A percentile compares a stretch with the other conserved stretches of the same genome.
Conservation (phyloP, 2,329 filamentous ascomycete genomes). For the Onygenales sp. region DNA sequence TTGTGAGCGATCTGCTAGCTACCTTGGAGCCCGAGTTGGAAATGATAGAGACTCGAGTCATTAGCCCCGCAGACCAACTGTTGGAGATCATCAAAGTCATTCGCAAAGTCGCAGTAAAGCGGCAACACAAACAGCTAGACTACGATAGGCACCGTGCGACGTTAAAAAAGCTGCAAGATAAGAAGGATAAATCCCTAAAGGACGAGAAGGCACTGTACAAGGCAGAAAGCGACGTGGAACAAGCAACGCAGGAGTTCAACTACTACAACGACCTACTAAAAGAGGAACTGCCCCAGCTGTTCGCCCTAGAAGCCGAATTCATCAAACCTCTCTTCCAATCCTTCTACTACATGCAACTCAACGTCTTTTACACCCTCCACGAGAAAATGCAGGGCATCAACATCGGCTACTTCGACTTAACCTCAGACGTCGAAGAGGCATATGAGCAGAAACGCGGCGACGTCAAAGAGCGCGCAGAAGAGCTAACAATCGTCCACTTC, state of each 20-base stretch:
- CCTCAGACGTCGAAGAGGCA: conserved; percentile 80
- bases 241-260: conserved; percentile 90
- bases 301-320: conserved; percentile 81
- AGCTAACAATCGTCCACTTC: conserved; percentile 77
- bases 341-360: conserved; percentile 99
- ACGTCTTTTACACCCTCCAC: conserved; percentile 97
- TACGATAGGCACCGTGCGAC: conserved; percentile 77
- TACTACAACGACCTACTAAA: conserved; percentile 98
- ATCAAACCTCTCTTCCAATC: conserved; percentile 96
- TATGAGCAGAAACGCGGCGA: conserved; percentile 84
- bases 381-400: conserved; percentile 96
- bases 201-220: conserved; percentile 97
- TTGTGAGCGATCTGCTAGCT: conserved; percentile 82
- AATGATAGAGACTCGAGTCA: conserved; percentile 89
- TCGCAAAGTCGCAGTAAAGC: conserved; percentile 77
- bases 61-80: conserved; percentile 86
- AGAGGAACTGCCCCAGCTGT: conserved; percentile 87
- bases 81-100: conserved; percentile 93
- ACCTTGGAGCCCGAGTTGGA: conserved; percentile 86
- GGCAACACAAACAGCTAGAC: conserved; percentile 95
- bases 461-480: conserved; percentile 78
- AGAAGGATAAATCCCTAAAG: conserved; percentile 92
- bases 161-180: conserved; percentile 92
- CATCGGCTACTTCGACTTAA: conserved; percentile 95
- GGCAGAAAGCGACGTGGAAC: conserved; percentile 82